Percentiles rank a stretch among this genome's conserved stretches.
phyloP scores from a whole-genome alignment of 352 stramenopile genomes.

The Pelagophyceae sp. region DNA sequence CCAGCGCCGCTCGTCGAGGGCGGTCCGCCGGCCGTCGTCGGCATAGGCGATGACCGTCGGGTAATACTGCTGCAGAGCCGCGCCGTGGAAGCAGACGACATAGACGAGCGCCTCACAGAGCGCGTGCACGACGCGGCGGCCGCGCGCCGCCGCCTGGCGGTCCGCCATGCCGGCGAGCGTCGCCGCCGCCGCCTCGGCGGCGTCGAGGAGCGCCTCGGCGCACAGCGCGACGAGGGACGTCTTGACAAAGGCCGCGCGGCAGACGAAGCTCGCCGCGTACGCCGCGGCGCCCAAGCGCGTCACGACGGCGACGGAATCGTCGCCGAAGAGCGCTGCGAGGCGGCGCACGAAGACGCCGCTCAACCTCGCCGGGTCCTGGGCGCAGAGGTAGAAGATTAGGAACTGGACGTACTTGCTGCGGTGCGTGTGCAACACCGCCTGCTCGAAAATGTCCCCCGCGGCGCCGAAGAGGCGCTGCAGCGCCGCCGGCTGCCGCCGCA shows the following conservation, averaged over 20 bases:
- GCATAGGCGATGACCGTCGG: background rate
- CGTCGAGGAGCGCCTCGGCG: background rate
- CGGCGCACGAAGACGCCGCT: background rate
- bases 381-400: background rate
- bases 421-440: background rate
- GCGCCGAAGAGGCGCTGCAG: background rate
- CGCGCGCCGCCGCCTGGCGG: background rate
- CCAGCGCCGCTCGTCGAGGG: background rate
- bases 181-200: background rate
- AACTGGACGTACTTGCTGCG: conserved; percentile 8
- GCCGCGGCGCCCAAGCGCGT: background rate
- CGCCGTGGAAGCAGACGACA: conserved; percentile 9
- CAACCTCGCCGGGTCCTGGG: background rate
- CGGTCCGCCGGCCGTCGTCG: background rate
- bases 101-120: background rate
- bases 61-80: background rate
- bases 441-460: background rate
- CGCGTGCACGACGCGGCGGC: background rate
- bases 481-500: background rate
- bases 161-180: background rate
- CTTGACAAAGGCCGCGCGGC: background rate
- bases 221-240: background rate
- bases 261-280: background rate
- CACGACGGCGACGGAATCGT: background rate
- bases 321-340: background rate